These are phyloP conservation scores for Sclerotinia trifoliorum DNA, from an alignment of 2,329 filamentous ascomycete genomes.

Conservation along the genomic window DNA sequence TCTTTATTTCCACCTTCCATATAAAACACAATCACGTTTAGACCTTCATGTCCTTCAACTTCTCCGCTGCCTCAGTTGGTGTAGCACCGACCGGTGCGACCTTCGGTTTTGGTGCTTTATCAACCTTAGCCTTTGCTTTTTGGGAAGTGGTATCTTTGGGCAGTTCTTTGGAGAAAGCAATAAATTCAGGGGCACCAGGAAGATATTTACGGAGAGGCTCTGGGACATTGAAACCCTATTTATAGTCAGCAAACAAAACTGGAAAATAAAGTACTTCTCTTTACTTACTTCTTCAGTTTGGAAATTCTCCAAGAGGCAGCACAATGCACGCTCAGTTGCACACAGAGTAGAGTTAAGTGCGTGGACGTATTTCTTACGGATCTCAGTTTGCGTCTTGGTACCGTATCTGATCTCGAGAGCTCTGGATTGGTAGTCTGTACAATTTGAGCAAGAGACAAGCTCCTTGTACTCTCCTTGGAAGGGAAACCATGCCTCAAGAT, in stretches of 20 bases:
- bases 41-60: conserved; percentile 41
- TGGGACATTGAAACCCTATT: conserved; percentile 72
- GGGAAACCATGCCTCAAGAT: conserved; percentile 94
- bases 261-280: conserved; percentile 1
- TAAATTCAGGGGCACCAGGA: conserved; percentile 82
- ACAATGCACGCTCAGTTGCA: conserved; percentile 87
- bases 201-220: conserved; percentile 86
- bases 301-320: conserved; percentile 95
- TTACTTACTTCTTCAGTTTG: conserved; percentile 75
- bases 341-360: conserved; percentile 86
- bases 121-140: conserved; percentile 47
- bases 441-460: conserved; percentile 96
- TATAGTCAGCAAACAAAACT: conserved; percentile 28
- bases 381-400: conserved; percentile 78
- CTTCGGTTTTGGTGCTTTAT: conserved; percentile 38
- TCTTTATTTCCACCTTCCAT: neutral
- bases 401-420: conserved; percentile 92
- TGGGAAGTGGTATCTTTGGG: conserved; percentile 69
- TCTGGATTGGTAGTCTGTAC: conserved; percentile 94
- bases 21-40: conserved; percentile 1
- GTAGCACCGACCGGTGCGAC: conserved; percentile 30
- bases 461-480: conserved; percentile 98
- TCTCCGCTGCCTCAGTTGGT: conserved; percentile 40
- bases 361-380: conserved; percentile 91
- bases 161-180: conserved; percentile 83